Evolutionary conservation across 78 protist species (phyloP).

Genomic region (Dictyostelium capitatum): DNA sequence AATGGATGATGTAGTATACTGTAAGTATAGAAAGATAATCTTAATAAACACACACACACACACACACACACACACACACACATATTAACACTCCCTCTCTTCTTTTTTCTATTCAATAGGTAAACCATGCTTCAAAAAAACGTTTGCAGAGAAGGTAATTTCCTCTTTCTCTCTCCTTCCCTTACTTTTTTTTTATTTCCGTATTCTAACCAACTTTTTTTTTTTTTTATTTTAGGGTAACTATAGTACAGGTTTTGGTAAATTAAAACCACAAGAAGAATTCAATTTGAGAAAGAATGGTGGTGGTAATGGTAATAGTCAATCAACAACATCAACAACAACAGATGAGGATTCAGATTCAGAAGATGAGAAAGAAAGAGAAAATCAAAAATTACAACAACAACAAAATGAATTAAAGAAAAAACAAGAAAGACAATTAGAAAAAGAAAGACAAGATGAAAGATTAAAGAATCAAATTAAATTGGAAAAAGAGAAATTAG

Average conservation of each 20-base stretch:
- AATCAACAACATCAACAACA: background rate
- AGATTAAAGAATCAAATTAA: constrained; percentile 15
- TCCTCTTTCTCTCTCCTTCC: no score
- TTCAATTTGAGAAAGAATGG: constrained; percentile 12
- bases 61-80: no score
- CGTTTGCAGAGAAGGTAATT: background rate
- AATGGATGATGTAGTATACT: constrained; percentile 49
- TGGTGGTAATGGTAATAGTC: background rate
- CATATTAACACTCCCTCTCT: no score
- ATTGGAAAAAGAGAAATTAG: constrained; percentile 23
- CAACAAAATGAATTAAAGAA: background rate
- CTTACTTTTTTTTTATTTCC: no score
- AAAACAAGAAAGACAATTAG: constrained; percentile 19
- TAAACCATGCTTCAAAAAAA: constrained; percentile 81
- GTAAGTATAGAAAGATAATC: no score
- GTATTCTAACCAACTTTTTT: no score
- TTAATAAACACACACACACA: no score
- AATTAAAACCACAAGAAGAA: constrained; percentile 76
- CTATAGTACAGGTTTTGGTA: constrained; percentile 81
- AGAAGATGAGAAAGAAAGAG: background rate
- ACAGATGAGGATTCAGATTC: background rate
- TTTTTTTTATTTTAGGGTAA: constrained; percentile 38
- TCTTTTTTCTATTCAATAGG: no score
- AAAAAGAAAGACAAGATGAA: constrained; percentile 50
- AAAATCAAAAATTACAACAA: constrained; percentile 30